Conservation (phyloP, 179 eudicot genomes). For the Actinidia chinensis region DNA sequence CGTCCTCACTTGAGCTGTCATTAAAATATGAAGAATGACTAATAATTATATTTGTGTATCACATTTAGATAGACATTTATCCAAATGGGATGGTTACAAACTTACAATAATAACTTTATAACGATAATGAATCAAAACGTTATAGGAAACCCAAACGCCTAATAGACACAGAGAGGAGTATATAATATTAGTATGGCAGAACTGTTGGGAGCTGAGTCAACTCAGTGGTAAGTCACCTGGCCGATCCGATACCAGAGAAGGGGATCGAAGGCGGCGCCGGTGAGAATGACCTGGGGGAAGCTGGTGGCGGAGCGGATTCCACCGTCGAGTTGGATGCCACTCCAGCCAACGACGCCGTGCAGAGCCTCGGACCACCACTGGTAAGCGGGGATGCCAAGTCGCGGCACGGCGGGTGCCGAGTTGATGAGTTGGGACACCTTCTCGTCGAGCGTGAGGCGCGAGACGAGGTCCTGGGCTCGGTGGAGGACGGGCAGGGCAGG, state of each 20-base stretch:
- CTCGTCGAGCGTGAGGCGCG: slow-evolving; percentile 66
- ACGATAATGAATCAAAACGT: too few relatives aligned
- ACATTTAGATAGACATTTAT: too few relatives aligned
- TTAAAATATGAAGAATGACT: too few relatives aligned
- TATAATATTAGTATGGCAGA: too few relatives aligned
- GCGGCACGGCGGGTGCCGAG: slow-evolving; percentile 54
- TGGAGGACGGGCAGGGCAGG: slow-evolving; percentile 24
- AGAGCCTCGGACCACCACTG: slow-evolving; percentile 97
- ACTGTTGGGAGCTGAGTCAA: neutral
- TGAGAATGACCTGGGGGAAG: slow-evolving; percentile 82
- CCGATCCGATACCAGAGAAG: slow-evolving; percentile 80
- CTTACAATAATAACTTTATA: too few relatives aligned
- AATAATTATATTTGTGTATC: too few relatives aligned
- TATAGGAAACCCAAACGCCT: too few relatives aligned
- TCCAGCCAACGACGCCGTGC: slow-evolving; percentile 64
- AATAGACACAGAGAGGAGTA: too few relatives aligned
- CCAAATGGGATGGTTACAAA: too few relatives aligned
- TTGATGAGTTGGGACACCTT: slow-evolving; percentile 64
- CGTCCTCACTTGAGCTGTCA: too few relatives aligned
- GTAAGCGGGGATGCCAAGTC: slow-evolving; percentile 74
- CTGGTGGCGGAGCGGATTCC: slow-evolving; percentile 49
- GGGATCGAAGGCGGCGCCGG: slow-evolving; percentile 80
- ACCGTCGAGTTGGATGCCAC: slow-evolving; percentile 42
- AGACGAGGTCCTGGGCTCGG: slow-evolving; percentile 56
- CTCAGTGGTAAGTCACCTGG: slow-evolving; percentile 42